Evolutionary conservation across 176 grass and related monocot genomes (phyloP), one percentile per base, ranked within the genome.

Genomic region (Cenchrus americanus): DNA sequence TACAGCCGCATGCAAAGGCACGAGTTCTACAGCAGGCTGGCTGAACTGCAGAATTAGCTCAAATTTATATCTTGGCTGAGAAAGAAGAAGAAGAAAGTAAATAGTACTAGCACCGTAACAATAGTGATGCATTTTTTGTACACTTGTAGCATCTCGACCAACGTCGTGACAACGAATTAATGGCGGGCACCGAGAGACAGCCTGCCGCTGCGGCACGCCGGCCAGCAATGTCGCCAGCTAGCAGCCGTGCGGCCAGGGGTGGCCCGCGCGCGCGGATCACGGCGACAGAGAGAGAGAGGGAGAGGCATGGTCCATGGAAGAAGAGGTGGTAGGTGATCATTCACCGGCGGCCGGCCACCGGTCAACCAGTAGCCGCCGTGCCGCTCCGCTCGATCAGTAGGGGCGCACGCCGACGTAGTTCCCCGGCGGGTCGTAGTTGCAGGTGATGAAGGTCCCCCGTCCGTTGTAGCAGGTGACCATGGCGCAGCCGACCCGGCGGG

Each of bases 341-440:
- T 0, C 34, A 5, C 58, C 63, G 72, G 63, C 30, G 3, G 10
- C n/a, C 32, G 69, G 6, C 34, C 7, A 37, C 34, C 34, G 34
- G 34, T 37, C 1, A 37, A 37, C 34, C 34, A 37, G 34, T 3
- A 2, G 34, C 34, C 34, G 34, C 2, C 34, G 34, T 4, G 34
- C 34, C 34, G 34, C n/a, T n/a, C n/a, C n/a, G n/a, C 34, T 37
- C 34, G 34, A 37, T 92, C 88, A 97, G 58, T 93, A 97, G 0
- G 95, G 92, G 14, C 86, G 90, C 62, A 82, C 10, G 76, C 95
- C 92, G 53, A 88, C 68, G 76, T 90, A 87, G 87, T 97, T 94
- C 7, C 92, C 92, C 0, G 88, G 90, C 23, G 95, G 95, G 75
- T 94, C 88, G 58, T 97, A 97, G 90, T 92, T 91, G 76, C 92